Evolutionary conservation across 352 stramenopile species (phyloP).

Genomic region (Pythium angustatum): DNA sequence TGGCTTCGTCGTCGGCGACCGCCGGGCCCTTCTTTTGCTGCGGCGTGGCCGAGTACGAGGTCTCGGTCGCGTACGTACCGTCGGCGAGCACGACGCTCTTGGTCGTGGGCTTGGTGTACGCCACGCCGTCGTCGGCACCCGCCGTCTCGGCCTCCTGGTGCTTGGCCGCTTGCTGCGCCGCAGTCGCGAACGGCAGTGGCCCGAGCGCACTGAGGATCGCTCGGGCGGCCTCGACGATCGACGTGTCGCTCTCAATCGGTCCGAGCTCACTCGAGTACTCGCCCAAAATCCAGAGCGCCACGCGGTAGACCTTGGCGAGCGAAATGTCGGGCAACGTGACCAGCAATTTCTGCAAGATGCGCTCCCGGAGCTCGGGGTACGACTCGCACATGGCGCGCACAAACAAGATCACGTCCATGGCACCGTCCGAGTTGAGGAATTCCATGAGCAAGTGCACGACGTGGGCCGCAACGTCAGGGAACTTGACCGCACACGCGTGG

Average conservation of each 20-base stretch:
- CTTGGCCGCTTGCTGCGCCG: conserved; percentile 33
- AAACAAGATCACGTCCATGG: conserved; percentile 98
- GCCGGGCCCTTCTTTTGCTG: conserved; percentile 37
- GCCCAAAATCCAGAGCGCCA: conserved; percentile 97
- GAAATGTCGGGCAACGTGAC: conserved; percentile 94
- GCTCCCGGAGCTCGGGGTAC: conserved; percentile 92
- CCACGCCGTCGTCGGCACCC: conserved; percentile 33
- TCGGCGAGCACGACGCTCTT: conserved; percentile 99
- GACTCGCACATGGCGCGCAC: conserved; percentile 98
- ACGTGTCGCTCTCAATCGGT: conserved; percentile 55
- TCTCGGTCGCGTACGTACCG: conserved; percentile 99
- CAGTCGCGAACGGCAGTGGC: conserved; percentile 66
- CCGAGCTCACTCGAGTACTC: conserved; percentile 85
- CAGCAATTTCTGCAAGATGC: conserved; percentile 95
- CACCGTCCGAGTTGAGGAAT: conserved; percentile 96
- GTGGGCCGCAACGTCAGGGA: conserved; percentile 96
- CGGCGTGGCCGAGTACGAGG: conserved; percentile 61
- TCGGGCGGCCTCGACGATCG: conserved; percentile 70
- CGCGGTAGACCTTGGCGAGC: conserved; percentile 95
- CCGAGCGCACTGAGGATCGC: conserved; percentile 91
- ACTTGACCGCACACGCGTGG: conserved; percentile 97
- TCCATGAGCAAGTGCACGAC: conserved; percentile 99
- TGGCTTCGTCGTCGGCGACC: conserved; percentile 60
- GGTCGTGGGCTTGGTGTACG: conserved; percentile 90
- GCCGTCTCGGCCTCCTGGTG: conserved; percentile 8